Base-by-base conservation (phyloP, 139 green algal genomes). In the Volvox africanus region DNA sequence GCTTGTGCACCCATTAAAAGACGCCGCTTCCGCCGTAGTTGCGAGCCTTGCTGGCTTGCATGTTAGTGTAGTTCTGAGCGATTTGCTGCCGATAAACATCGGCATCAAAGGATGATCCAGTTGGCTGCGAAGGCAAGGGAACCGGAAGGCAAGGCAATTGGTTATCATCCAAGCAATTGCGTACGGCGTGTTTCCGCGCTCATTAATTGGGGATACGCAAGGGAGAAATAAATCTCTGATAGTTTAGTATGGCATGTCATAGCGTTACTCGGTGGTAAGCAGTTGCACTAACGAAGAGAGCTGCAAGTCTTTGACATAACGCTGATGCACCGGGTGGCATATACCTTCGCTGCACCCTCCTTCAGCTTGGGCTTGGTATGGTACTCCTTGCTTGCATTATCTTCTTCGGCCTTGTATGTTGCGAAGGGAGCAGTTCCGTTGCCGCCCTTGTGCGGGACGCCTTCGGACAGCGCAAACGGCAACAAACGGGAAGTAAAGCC, bases 51-150 rank as follows among this genome's bases (percentile, higher is more conserved):
- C 36, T 71, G 26, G 84, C 84, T 69, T 80, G 69, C 85, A 89
- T 89, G 71, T 82, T 89, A 0, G 44, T 73, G 69, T 82, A 82
- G 37, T 89, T 89, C 18, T 21, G 16, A 1, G 37, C 44, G 14
- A 89, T 82, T 30, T 82, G 69, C 85, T 89, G 69, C 26, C 85
- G 69, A 50, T 89, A 89, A 6, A 89, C 71, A n/a, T 89, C 85
- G 1, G 85, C 16, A 55, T 82, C 35, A 32, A 89, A 89, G 1
- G n/a, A 20, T 12, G 69, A 36, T 21, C 44, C 44, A 12, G 69
- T 89, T 11, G 85, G 85, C 85, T 89, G 67, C 82, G 24, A 73
- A 73, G 65, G 24, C 24, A 28, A 73, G 65, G 65, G 6, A 28
- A 73, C 11, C 21, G 11, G 65, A 12, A 12, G 65, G 65, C 44